Conservation (phyloP, 495 filamentous ascomycete genomes). For the Clohesyomyces aquaticus region DNA sequence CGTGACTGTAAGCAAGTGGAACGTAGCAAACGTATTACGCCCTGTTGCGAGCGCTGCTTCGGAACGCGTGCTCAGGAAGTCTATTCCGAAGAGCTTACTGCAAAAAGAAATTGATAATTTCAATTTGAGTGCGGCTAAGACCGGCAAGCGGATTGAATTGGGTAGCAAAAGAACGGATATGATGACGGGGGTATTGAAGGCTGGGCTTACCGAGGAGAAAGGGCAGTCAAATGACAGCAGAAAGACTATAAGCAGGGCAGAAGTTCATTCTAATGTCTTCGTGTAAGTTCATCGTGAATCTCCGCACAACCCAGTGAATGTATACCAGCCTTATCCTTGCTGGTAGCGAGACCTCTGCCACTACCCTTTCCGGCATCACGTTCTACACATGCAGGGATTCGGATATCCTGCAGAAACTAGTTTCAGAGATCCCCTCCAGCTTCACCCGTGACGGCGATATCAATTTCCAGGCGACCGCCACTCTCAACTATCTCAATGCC, state of each 20-base stretch:
- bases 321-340: conserved; percentile 1
- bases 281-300: background rate
- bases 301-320: background rate
- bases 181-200: conserved; percentile 1
- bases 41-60: too few species aligned
- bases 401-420: background rate
- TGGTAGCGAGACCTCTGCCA: conserved; percentile 2
- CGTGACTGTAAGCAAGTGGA: too few species aligned
- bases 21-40: too few species aligned
- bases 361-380: background rate
- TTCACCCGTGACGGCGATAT: background rate
- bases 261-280: background rate
- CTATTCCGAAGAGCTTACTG: conserved; percentile 17
- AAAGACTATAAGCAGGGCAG: background rate
- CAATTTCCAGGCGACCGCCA: background rate
- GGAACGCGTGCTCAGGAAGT: conserved; percentile 6
- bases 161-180: conserved; percentile 22
- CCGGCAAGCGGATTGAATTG: conserved; percentile 9
- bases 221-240: background rate
- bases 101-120: conserved; percentile 23
- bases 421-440: background rate
- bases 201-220: background rate
- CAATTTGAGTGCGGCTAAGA: conserved; percentile 7
- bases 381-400: background rate
- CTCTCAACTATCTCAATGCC: background rate